A percentile compares a stretch with the other conserved stretches of the same genome.
Evolutionary conservation across 2,329 filamentous ascomycete genomes (phyloP).

Genomic region (Lanzia echinophila): DNA sequence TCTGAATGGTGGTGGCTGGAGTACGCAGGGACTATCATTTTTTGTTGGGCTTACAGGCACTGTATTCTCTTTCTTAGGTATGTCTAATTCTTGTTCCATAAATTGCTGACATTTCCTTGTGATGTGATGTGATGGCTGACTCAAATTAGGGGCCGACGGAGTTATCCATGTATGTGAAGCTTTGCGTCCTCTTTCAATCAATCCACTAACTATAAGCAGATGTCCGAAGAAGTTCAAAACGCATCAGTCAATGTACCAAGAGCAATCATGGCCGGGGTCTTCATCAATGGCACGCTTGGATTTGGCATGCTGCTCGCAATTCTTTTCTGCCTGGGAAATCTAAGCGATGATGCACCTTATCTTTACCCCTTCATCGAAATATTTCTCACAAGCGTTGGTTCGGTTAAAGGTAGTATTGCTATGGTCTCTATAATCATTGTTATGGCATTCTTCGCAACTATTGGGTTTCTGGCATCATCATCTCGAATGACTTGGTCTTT

Average conservation of each 20-base stretch:
- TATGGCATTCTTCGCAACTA: slow-evolving; percentile 32
- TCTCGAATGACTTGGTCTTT: slow-evolving; percentile 38
- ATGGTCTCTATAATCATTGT: slow-evolving; percentile 40
- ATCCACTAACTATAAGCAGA: background rate
- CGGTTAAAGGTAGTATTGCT: slow-evolving; percentile 36
- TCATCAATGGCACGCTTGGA: slow-evolving; percentile 41
- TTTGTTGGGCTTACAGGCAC: slow-evolving; percentile 33
- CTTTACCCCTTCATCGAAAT: slow-evolving; percentile 45
- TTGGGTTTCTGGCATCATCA: slow-evolving; percentile 31
- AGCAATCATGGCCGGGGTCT: slow-evolving; percentile 38
- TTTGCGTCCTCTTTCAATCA: background rate
- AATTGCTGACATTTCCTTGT: background rate
- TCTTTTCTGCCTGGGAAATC: slow-evolving; percentile 31
- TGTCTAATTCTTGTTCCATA: background rate
- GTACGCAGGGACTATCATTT: slow-evolving; percentile 26
- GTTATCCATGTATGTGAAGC: background rate
- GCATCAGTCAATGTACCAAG: slow-evolving; percentile 1
- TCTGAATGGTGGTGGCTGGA: slow-evolving; percentile 27
- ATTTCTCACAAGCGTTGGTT: slow-evolving; percentile 43
- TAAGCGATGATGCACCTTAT: slow-evolving; percentile 32
- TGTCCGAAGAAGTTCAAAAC: slow-evolving; percentile 6
- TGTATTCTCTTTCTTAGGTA: slow-evolving; percentile 12
- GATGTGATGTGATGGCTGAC: background rate
- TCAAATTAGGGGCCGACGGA: background rate
- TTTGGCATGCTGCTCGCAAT: slow-evolving; percentile 33